Base-by-base conservation (phyloP, 495 filamentous ascomycete species). In the Neurospora cerealis region DNA sequence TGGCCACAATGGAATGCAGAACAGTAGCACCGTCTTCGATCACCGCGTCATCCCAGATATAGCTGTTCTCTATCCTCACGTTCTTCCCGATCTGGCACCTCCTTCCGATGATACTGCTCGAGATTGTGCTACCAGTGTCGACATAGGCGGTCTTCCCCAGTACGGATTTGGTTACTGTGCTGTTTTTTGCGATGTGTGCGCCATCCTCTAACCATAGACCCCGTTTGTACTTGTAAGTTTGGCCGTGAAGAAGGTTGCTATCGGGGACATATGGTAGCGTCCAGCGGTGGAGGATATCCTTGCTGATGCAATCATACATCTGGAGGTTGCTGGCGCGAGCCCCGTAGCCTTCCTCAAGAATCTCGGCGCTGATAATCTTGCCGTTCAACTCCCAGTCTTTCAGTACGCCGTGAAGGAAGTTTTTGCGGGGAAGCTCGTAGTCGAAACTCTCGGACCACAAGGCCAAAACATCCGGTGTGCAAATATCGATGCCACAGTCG, bases 361-460 rank as follows among this genome's bases (percentile, higher is more conserved):
- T 91, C 74, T 97, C 89, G n/a, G 93, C 92, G 79, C 97, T 93
- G 38, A 99, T 92, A 6, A 93, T 94, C 85, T 98, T 98, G 34
- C 93, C 94, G 81, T 98, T 97, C 69, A 98, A 86, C 80, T 99
- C 96, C 81, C 92, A 96, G 78, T 99, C 96, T 82, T 97, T 98
- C 32, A 99, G 85, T 19, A 98, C 93, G 73, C 94, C 93, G 75
- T 93, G 91, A 36, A 99, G 80, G 77, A 97, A 98, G 77, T 97
- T 93, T 75, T 90, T 91, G 72, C 96, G 89, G 9, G 96, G 92
- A 5, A 92, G 85, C 78, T 97, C 92, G 83, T 96, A 98, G 82
- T 99, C 96, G 81, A 99, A 99, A 79, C 93, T 96, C 79, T 99
- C 96, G 8, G 93, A 94, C 93, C 96, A 99, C 73, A 97, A 83